phyloP scores from a whole-genome alignment of 108 stramenopile genomes.

The Skeletonema tropicum region DNA sequence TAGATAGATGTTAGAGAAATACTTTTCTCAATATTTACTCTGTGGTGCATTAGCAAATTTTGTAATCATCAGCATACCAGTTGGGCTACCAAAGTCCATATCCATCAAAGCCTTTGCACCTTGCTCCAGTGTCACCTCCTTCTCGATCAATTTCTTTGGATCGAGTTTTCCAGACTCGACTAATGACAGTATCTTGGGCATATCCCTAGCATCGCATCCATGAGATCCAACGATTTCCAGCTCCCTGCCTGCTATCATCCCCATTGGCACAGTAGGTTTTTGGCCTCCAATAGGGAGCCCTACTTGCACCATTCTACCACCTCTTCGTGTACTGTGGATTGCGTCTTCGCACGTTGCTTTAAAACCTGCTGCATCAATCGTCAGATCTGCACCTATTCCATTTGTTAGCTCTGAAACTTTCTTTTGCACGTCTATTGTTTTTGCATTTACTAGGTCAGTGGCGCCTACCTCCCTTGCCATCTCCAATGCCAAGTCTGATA shows the following conservation, averaged over 20 bases:
- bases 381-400: constrained; percentile 67
- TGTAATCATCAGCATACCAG: constrained; percentile 79
- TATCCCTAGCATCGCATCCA: constrained; percentile 69
- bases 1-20: too few relatives aligned
- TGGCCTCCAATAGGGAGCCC: constrained; percentile 68
- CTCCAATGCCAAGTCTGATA: constrained; percentile 59
- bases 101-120: constrained; percentile 65
- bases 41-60: constrained; percentile 42
- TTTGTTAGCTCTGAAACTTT: constrained; percentile 44
- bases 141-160: constrained; percentile 59
- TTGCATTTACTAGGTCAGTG: constrained; percentile 37
- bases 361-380: constrained; percentile 80
- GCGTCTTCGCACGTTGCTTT: constrained; percentile 71
- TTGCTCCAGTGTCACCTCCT: constrained; percentile 64
- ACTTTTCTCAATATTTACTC: background rate
- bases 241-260: constrained; percentile 71
- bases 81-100: constrained; percentile 72
- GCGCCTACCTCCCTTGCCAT: constrained; percentile 71
- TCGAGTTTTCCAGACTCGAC: constrained; percentile 53
- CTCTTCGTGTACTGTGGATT: constrained; percentile 53
- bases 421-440: constrained; percentile 33
- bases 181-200: constrained; percentile 51
- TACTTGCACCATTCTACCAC: constrained; percentile 71
- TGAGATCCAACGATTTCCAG: constrained; percentile 76
- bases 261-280: constrained; percentile 68